These are phyloP conservation scores for Tilletia setariae DNA, from an alignment of 1,284 basidiomycete species.

Conservation along the genomic window DNA sequence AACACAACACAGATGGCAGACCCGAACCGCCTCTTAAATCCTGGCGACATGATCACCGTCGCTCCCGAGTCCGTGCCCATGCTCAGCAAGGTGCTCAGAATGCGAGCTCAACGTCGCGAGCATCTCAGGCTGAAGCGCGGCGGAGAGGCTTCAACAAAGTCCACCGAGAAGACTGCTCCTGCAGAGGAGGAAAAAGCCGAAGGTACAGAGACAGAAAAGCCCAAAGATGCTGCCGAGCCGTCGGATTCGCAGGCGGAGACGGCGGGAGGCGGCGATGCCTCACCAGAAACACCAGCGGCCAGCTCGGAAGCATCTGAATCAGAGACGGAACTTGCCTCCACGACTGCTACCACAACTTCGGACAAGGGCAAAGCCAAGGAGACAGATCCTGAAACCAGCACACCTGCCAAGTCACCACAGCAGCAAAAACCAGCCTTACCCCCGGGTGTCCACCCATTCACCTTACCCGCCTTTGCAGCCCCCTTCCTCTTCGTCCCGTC, in stretches of 20 bases:
- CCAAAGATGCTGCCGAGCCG: neutral
- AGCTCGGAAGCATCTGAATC: constrained; percentile 1
- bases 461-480: constrained; percentile 79
- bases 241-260: neutral
- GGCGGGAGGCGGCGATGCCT: constrained; percentile 17
- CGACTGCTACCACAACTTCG: no score
- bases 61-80: constrained; percentile 78
- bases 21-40: constrained; percentile 83
- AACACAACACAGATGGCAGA: constrained; percentile 66
- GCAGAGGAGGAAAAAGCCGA: constrained; percentile 16
- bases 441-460: constrained; percentile 61
- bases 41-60: constrained; percentile 90
- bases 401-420: no score
- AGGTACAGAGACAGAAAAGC: neutral
- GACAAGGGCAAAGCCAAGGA: constrained; percentile 7
- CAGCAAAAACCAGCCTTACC: constrained; percentile 4
- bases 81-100: constrained; percentile 43
- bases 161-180: constrained; percentile 22
- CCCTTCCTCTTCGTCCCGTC: constrained; percentile 93
- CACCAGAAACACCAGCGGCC: constrained; percentile 5
- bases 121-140: neutral
- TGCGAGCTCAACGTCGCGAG: neutral
- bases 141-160: neutral
- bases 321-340: neutral
- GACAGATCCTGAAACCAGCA: neutral